phyloP scores from a whole-genome alignment of 352 stramenopile genomes.

The Elongisporangium undulatum region DNA sequence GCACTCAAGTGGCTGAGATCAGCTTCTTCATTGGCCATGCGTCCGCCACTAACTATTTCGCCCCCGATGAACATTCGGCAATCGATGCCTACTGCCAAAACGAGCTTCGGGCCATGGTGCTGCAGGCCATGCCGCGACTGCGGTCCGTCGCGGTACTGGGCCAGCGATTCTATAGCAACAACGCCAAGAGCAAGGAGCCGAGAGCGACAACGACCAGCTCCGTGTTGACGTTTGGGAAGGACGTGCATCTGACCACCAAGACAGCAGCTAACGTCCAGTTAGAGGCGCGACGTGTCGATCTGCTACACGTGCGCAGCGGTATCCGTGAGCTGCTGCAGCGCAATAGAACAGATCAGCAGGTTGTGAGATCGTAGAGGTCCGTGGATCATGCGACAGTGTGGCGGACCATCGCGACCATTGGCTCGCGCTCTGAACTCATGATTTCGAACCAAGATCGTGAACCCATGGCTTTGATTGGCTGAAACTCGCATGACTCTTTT shows the following conservation, averaged over 20 bases:
- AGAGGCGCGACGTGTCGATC: conserved; percentile 57
- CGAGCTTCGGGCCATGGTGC: conserved; percentile 45
- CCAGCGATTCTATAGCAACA: conserved; percentile 55
- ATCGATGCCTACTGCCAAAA: conserved; percentile 65
- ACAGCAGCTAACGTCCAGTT: conserved; percentile 45
- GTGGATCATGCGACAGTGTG: background rate
- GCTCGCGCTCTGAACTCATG: background rate
- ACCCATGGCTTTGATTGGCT: background rate
- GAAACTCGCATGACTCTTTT: background rate
- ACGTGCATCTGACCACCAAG: conserved; percentile 57
- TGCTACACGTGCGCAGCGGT: conserved; percentile 25
- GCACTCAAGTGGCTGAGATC: conserved; percentile 36
- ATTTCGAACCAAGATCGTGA: background rate
- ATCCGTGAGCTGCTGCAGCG: conserved; percentile 32
- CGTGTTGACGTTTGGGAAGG: conserved; percentile 59
- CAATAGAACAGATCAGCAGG: background rate
- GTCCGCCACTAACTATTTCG: conserved; percentile 19
- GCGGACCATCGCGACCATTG: background rate
- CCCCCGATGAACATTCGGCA: conserved; percentile 14
- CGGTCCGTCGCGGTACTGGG: conserved; percentile 43
- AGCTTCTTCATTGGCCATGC: conserved; percentile 49
- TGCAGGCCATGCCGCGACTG: conserved; percentile 14
- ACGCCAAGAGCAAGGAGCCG: background rate
- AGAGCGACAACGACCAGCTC: conserved; percentile 24
- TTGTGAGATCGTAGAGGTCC: background rate